These are phyloP conservation scores for Hirschfeldia incana DNA, from an alignment of 345 rosid species.

Conservation along the genomic window DNA sequence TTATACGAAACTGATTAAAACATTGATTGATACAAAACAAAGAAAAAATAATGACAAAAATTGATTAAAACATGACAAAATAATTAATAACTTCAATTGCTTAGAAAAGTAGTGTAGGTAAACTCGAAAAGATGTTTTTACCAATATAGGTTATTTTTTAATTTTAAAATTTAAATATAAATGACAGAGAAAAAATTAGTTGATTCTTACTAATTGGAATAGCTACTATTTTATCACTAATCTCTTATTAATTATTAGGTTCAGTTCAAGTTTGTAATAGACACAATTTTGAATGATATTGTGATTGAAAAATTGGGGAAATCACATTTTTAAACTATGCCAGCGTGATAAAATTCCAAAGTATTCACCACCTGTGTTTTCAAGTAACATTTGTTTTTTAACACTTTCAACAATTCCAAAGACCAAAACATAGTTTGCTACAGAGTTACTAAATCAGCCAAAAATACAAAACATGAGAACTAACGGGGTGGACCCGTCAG, in stretches of 20 bases:
- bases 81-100: too few relatives aligned
- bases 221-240: too few relatives aligned
- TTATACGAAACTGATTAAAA: too few relatives aligned
- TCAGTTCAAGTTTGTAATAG: neutral
- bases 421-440: neutral
- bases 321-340: neutral
- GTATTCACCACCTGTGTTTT: neutral
- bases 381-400: neutral
- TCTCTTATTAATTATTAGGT: neutral
- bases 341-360: neutral
- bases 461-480: neutral
- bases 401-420: neutral
- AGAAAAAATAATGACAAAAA: too few relatives aligned
- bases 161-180: too few relatives aligned
- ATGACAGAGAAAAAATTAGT: too few relatives aligned
- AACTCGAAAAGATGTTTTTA: too few relatives aligned
- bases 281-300: neutral
- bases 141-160: too few relatives aligned
- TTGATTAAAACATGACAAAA: too few relatives aligned
- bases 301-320: neutral
- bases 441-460: neutral
- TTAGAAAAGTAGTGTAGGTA: too few relatives aligned
- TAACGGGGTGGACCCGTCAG: neutral
- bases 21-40: too few relatives aligned
- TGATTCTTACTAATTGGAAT: too few relatives aligned